Conservation (phyloP, 495 filamentous ascomycete genomes). For the Cudoniella acicularis region DNA sequence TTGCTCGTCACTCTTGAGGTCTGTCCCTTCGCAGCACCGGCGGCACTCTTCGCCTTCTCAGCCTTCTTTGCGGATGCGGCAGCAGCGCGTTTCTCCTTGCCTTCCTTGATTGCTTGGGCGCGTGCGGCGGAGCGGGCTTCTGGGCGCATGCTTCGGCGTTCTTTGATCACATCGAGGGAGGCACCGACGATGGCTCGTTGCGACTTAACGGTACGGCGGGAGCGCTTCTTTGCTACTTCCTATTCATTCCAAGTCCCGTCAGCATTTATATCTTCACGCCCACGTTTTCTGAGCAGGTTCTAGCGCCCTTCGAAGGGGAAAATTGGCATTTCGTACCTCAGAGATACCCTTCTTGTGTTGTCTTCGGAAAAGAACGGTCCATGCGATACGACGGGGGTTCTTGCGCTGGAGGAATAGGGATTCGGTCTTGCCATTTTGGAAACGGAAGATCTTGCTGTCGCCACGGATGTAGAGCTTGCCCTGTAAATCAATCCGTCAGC, state of each 20-base stretch:
- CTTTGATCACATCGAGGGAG: conserved; percentile 99
- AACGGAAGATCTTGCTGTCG: conserved; percentile 99
- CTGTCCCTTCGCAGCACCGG: conserved; percentile 68
- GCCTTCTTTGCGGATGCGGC: conserved; percentile 91
- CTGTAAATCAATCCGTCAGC: conserved; percentile 45
- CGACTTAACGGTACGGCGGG: conserved; percentile 95
- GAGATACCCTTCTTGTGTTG: conserved; percentile 99
- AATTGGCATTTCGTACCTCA: conserved; percentile 76
- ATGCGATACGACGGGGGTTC: conserved; percentile 98
- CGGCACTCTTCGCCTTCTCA: conserved; percentile 96
- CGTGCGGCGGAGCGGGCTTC: conserved; percentile 94
- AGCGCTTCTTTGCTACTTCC: conserved; percentile 99
- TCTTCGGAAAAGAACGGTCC: conserved; percentile 95
- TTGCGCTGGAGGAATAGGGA: conserved; percentile 99
- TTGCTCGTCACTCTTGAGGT: conserved; percentile 80
- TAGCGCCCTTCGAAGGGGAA: too few relatives aligned
- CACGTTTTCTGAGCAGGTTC: not conserved
- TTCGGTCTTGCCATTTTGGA: conserved; percentile 99
- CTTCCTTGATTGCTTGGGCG: conserved; percentile 83
- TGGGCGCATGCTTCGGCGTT: conserved; percentile 87
- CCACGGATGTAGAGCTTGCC: conserved; percentile 98
- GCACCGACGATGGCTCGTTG: conserved; percentile 99
- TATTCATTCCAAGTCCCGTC: conserved; percentile 36
- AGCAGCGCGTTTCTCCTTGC: conserved; percentile 94
- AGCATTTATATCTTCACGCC: not conserved